Evolutionary conservation across 495 filamentous ascomycete genomes (phyloP), one percentile per base, ranked within the genome.

Genomic region (Penicillium cataractarum): DNA sequence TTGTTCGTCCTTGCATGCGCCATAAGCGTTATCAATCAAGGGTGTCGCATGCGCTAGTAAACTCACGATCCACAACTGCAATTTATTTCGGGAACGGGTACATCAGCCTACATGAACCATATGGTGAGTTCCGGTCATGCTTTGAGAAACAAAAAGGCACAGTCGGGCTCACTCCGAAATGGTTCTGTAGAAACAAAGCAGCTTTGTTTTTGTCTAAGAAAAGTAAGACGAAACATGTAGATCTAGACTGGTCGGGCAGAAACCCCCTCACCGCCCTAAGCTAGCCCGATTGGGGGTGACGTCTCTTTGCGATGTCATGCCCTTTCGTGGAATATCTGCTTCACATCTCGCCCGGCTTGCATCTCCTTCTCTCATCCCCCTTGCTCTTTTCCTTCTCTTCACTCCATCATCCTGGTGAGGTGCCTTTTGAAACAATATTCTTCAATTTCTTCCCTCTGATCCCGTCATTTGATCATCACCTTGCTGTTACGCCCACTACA

Each of bases 261-360:
- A 72, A 33, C 9, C 17, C 0, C 32, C 37, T 60, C 61, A 66
- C 70, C 69, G 66, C 67, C 63, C 55, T 44, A 21, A 50, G 53
- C 72, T 74, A 74, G 55, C 72, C 72, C 50, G 65, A 65, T 68
- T 46, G 48, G 71, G 71, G 60, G 61, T 73, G 70, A 72, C 67
- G 65, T 72, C 65, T 72, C 59, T 62, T 62, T 61, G 60, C 67
- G 66, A 71, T 73, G 70, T 73, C 69, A 74, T 74, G 67, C 58
- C 58, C 61, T 61, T 62, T 64, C 61, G 40, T 58, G 39, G 60
- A 46, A 63, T 63, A 48, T 66, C 54, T 69, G 56, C 58, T 68
- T 65, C 62, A 48, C 55, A 62, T 69, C 52, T 57, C 24, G 53
- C 37, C 57, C 68, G 53, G 53, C 52, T 44, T 58, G 63, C 63